phyloP scores from a whole-genome alignment of 371 early-diverging fungal species.

The Mortierella sp. region DNA sequence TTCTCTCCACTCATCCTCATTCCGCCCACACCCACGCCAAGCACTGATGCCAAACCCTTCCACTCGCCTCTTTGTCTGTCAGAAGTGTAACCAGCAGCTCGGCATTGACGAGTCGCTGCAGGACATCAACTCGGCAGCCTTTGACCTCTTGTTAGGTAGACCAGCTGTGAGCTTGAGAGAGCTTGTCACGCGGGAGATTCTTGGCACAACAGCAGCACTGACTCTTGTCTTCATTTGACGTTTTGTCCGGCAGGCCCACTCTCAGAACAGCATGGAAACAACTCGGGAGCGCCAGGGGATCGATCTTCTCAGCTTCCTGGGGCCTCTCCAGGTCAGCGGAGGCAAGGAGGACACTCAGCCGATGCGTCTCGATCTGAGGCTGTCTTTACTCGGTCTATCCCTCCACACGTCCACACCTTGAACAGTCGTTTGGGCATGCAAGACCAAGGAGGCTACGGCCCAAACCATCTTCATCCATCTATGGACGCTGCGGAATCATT shows the following conservation, averaged over 20 bases:
- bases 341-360: conserved; percentile 7
- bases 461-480: conserved; percentile 11
- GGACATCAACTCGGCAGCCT: conserved; percentile 63
- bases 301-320: conserved; percentile 1
- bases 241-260: conserved; percentile 25
- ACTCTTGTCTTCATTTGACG: background rate
- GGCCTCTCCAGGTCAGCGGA: conserved; percentile 9
- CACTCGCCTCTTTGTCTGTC: conserved; percentile 55
- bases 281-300: conserved; percentile 14
- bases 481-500: conserved; percentile 65
- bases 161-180: no score
- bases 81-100: conserved; percentile 68
- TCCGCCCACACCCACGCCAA: no score
- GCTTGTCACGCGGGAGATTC: no score
- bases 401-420: conserved; percentile 11
- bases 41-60: conserved; percentile 21
- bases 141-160: conserved; percentile 58
- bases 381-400: conserved; percentile 39
- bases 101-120: conserved; percentile 68
- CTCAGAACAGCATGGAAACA: conserved; percentile 24
- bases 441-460: conserved; percentile 7
- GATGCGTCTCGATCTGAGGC: conserved; percentile 30
- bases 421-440: conserved; percentile 13
- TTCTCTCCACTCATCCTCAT: no score
- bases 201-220: no score